These are phyloP conservation scores for Teratosphaeria gauchensis DNA, from an alignment of 2,329 filamentous ascomycete species.

Conservation along the genomic window DNA sequence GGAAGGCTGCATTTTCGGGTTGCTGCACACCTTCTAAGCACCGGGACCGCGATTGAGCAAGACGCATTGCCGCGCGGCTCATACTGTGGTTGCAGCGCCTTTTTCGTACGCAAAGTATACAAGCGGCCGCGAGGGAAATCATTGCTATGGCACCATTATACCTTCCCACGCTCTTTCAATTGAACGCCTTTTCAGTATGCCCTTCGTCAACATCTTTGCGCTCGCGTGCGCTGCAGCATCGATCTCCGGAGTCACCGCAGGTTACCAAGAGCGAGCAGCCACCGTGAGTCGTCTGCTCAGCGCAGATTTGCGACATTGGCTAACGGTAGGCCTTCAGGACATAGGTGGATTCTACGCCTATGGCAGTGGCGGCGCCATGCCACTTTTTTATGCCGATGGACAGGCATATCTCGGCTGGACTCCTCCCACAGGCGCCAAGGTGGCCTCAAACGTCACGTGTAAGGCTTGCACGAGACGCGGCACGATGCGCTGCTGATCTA, in stretches of 20 bases:
- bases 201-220: neutral
- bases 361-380: neutral
- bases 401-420: neutral
- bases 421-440: neutral
- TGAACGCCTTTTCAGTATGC: neutral
- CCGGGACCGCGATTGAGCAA: neutral
- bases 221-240: neutral
- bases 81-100: neutral
- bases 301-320: neutral
- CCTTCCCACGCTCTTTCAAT: neutral
- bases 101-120: neutral
- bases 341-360: neutral
- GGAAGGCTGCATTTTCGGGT: neutral
- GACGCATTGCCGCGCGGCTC: neutral
- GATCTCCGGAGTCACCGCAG: neutral
- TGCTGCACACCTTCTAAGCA: neutral
- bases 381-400: neutral
- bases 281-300: neutral
- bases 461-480: neutral
- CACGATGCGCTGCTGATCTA: neutral
- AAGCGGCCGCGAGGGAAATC: neutral
- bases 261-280: neutral
- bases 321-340: neutral
- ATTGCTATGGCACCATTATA: neutral
- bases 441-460: neutral